Evolutionary conservation across 805 yeast species (phyloP).

Genomic region (Zygotorulaspora chibaensis): DNA sequence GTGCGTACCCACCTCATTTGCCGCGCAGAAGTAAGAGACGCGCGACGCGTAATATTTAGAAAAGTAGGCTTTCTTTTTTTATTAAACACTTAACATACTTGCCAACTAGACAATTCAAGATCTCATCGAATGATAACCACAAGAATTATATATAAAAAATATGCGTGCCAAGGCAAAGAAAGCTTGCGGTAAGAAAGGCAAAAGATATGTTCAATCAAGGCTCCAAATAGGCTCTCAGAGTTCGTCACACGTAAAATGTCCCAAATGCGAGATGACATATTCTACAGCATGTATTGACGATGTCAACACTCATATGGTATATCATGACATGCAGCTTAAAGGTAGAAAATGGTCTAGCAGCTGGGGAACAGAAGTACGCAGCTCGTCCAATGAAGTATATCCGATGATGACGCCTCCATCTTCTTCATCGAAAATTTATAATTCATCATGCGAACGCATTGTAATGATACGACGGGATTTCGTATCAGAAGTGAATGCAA

Average conservation of each 20-base stretch:
- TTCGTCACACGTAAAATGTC: constrained; percentile 17
- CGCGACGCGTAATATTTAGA: no score
- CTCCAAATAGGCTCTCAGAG: constrained; percentile 14
- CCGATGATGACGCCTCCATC: constrained; percentile 15
- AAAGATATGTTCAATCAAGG: constrained; percentile 19
- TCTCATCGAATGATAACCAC: no score
- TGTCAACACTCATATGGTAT: constrained; percentile 41
- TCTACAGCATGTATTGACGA: constrained; percentile 20
- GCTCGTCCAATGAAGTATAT: background rate
- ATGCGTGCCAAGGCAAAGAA: background rate
- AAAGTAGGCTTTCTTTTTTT: no score
- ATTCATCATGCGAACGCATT: constrained; percentile 26
- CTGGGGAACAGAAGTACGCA: constrained; percentile 33
- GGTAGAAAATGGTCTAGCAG: constrained; percentile 48
- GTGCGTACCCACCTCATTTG: no score
- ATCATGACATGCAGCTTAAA: constrained; percentile 45
- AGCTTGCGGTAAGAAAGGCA: constrained; percentile 1
- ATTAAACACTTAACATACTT: no score
- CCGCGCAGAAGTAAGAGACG: no score
- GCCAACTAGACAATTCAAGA: no score
- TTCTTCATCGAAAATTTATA: constrained; percentile 9
- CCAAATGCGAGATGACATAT: constrained; percentile 30
- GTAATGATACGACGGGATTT: constrained; percentile 36
- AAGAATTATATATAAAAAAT: no score
- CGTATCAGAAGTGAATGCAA: constrained; percentile 34